Conservation (phyloP, 306 rosid species). For the Malus sylvestris region DNA sequence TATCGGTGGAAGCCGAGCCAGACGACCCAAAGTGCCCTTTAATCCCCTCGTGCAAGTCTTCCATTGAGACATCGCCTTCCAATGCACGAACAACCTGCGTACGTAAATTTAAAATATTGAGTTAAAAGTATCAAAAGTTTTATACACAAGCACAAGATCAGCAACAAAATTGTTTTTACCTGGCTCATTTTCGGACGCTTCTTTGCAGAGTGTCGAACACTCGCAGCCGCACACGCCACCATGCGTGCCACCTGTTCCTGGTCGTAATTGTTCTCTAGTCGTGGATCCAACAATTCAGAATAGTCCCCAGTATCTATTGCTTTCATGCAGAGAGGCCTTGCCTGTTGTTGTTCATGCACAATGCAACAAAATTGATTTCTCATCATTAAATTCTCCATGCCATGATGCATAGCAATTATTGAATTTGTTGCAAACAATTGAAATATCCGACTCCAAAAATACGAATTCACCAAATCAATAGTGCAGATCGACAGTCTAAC, state of each 20-base stretch:
- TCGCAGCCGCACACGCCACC: slow-evolving; percentile 70
- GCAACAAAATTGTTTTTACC: slow-evolving; percentile 22
- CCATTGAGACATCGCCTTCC: slow-evolving; percentile 72
- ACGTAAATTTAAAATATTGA: neutral
- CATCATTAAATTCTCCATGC: neutral
- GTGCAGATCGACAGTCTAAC: neutral
- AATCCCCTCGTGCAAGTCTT: slow-evolving; percentile 46
- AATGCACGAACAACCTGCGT: slow-evolving; percentile 60
- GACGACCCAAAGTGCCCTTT: slow-evolving; percentile 1
- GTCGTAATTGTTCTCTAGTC: slow-evolving; percentile 41
- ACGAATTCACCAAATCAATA: neutral
- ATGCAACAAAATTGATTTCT: neutral
- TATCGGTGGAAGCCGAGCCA: slow-evolving; percentile 24
- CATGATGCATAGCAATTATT: neutral
- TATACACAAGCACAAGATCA: neutral
- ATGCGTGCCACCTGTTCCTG: slow-evolving; percentile 50
- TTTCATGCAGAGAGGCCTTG: slow-evolving; percentile 55
- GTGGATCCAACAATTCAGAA: slow-evolving; percentile 50
- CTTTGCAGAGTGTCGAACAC: slow-evolving; percentile 62
- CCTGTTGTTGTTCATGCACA: slow-evolving; percentile 36
- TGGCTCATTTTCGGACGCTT: slow-evolving; percentile 87
- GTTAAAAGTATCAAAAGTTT: neutral
- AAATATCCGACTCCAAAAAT: neutral
- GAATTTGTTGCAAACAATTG: neutral
- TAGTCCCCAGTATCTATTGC: slow-evolving; percentile 39